A percentile compares a stretch with the other conserved stretches of the same genome.
Evolutionary conservation across 148 eudicot genomes (phyloP).

Genomic region (Rhododendron henanense): DNA sequence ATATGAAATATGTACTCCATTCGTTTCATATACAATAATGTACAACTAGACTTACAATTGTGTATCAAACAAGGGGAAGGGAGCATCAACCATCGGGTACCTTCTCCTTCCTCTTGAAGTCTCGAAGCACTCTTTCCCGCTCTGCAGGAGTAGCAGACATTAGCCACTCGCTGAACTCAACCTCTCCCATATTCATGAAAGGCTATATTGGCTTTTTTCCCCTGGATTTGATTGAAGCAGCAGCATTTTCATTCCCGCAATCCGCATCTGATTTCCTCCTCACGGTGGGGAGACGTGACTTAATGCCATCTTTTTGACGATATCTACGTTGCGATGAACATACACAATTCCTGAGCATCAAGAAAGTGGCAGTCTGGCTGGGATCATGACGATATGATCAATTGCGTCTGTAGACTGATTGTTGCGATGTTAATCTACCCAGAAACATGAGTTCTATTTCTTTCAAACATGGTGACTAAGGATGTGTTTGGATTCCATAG

Average conservation of each 20-base stretch:
- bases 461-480: background rate
- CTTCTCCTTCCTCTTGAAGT: background rate
- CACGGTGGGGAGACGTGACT: slow-evolving; percentile 13
- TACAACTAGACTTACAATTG: background rate
- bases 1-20: background rate
- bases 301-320: slow-evolving; percentile 38
- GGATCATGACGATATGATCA: background rate
- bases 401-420: background rate
- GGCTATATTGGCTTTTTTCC: background rate
- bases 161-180: background rate
- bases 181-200: slow-evolving; percentile 6
- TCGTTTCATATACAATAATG: background rate
- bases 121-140: background rate
- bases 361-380: background rate
- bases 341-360: slow-evolving; percentile 64
- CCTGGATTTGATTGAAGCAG: background rate
- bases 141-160: background rate
- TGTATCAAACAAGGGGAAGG: background rate
- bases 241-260: background rate
- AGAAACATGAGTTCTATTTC: background rate
- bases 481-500: background rate
- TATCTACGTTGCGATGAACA: slow-evolving; percentile 80
- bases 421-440: background rate
- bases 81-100: background rate
- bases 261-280: slow-evolving; percentile 21